A percentile compares a stretch with the other conserved stretches of the same genome.
Evolutionary conservation across 2,329 filamentous ascomycete genomes (phyloP).

Genomic region (Botryosphaeria dothidea): DNA sequence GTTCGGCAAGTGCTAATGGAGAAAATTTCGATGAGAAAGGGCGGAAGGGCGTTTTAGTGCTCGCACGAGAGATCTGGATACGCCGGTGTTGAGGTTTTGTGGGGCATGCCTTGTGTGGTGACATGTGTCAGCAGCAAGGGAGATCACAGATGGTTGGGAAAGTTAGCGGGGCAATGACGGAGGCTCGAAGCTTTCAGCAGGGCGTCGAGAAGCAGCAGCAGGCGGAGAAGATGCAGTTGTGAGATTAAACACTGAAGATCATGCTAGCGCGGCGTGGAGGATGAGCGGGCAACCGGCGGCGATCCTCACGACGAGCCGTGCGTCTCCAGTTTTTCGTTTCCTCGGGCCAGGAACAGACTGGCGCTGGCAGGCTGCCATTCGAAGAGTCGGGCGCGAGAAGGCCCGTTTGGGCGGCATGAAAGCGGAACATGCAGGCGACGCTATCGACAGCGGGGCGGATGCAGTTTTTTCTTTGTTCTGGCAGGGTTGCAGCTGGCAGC

Average conservation of each 20-base stretch:
- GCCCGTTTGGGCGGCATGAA: neutral
- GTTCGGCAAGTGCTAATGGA: neutral
- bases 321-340: neutral
- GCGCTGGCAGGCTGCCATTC: neutral
- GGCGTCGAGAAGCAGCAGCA: neutral
- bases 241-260: slow-evolving; percentile 8
- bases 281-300: neutral
- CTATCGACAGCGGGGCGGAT: neutral
- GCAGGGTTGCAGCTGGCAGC: neutral
- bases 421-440: neutral
- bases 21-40: neutral
- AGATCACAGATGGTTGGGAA: neutral
- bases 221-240: neutral
- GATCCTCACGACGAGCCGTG: neutral
- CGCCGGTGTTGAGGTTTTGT: neutral
- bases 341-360: neutral
- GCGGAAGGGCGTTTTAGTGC: neutral
- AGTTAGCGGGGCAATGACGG: neutral
- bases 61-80: neutral
- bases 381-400: neutral
- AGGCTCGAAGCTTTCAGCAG: neutral
- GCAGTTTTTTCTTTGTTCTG: neutral
- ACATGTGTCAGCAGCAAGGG: neutral
- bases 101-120: neutral
- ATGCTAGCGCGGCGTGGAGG: neutral